Evolutionary conservation across 768 basidiomycete genomes (phyloP).

Genomic region (Tricholoma sp.): DNA sequence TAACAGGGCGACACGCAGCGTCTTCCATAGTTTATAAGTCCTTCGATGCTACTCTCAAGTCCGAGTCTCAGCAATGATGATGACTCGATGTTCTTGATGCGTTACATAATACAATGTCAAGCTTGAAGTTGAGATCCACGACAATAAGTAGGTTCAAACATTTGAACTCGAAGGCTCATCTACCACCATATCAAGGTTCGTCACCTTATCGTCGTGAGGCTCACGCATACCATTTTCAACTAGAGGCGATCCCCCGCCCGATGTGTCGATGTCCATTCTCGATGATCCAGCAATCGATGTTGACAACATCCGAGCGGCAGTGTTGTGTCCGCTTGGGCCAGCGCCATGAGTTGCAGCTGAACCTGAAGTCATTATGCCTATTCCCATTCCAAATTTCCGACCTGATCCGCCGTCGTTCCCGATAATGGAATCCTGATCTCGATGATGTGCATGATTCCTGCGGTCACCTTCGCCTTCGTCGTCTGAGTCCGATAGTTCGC

Average conservation of each 20-base stretch:
- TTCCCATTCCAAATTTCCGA: constrained; percentile 59
- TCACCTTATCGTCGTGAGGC: constrained; percentile 3
- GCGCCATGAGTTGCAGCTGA: constrained; percentile 60
- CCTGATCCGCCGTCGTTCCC: constrained; percentile 38
- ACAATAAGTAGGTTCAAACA: not conserved
- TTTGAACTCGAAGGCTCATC: constrained; percentile 12
- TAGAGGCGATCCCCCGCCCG: constrained; percentile 19
- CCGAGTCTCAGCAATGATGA: too few relatives aligned
- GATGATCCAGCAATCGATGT: constrained; percentile 19
- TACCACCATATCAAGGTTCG: constrained; percentile 15
- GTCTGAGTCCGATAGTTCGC: constrained; percentile 94
- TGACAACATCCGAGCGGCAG: constrained; percentile 42
- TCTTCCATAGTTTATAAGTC: constrained; percentile 19
- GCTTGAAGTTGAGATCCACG: too few relatives aligned
- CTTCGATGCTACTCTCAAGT: too few relatives aligned
- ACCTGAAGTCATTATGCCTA: constrained; percentile 62
- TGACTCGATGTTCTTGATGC: too few relatives aligned
- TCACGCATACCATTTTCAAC: constrained; percentile 20
- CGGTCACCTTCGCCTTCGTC: constrained; percentile 93
- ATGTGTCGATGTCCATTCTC: constrained; percentile 41
- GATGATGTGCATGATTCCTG: constrained; percentile 58
- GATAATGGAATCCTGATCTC: constrained; percentile 45
- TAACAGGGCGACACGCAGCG: constrained; percentile 24
- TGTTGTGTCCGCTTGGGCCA: constrained; percentile 68
- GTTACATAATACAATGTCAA: not conserved